These are phyloP conservation scores for Fagus sylvatica DNA, from an alignment of 306 rosid genomes.

Conservation along the genomic window DNA sequence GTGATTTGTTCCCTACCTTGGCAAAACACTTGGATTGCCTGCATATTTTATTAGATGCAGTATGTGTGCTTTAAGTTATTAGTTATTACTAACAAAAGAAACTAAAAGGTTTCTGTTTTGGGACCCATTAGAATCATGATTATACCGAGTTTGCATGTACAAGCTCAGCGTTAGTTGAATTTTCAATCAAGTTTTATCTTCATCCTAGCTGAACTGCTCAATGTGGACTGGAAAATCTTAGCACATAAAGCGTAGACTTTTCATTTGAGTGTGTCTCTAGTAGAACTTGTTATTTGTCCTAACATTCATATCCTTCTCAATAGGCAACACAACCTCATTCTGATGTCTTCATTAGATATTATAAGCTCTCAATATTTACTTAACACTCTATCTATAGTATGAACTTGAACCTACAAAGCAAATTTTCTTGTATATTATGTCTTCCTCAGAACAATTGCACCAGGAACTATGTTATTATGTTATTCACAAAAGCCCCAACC, in stretches of 20 bases:
- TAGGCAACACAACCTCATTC: background rate
- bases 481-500: background rate
- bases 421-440: too few species aligned
- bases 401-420: too few species aligned
- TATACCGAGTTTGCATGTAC: background rate
- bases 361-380: too few species aligned
- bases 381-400: too few species aligned
- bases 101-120: background rate
- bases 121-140: background rate
- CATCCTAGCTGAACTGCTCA: background rate
- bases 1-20: background rate
- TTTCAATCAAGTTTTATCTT: background rate
- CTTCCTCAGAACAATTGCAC: too few species aligned
- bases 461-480: background rate
- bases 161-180: background rate
- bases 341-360: background rate
- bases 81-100: background rate
- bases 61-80: background rate
- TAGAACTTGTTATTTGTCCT: background rate
- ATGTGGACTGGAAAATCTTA: background rate
- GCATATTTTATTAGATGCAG: background rate
- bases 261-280: background rate
- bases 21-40: conserved; percentile 1
- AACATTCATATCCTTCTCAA: background rate
- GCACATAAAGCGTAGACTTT: background rate